These are phyloP conservation scores for Dothistroma septosporum DNA, from an alignment of 2,329 filamentous ascomycete species.

Conservation along the genomic window DNA sequence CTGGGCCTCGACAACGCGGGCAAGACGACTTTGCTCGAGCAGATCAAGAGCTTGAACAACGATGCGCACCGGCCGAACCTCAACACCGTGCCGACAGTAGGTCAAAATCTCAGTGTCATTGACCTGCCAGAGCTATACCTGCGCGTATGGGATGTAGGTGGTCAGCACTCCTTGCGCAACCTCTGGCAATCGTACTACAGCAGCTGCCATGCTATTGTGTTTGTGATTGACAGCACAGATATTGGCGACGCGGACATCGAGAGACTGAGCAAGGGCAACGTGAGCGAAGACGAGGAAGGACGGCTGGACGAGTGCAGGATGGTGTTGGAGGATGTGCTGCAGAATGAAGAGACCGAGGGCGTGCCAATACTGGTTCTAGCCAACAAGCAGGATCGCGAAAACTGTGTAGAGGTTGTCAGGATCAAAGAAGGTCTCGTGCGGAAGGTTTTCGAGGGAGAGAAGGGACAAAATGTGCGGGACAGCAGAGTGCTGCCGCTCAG, in stretches of 20 bases:
- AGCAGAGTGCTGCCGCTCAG: conserved; percentile 86
- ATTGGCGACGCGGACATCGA: conserved; percentile 77
- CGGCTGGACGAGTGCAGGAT: conserved; percentile 82
- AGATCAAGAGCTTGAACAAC: conserved; percentile 85
- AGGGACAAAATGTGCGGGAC: conserved; percentile 79
- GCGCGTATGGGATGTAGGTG: conserved; percentile 97
- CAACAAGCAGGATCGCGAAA: conserved; percentile 96
- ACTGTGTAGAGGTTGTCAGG: conserved; percentile 92
- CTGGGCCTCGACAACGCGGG: conserved; percentile 97
- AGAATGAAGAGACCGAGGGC: conserved; percentile 81
- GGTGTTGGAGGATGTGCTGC: conserved; percentile 84
- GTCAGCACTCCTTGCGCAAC: conserved; percentile 80
- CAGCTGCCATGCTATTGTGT: conserved; percentile 92
- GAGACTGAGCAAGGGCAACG: conserved; percentile 36
- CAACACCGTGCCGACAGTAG: conserved; percentile 93
- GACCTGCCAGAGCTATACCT: conserved; percentile 91
- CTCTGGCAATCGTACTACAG: conserved; percentile 96
- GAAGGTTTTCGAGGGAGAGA: conserved; percentile 92
- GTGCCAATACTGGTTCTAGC: conserved; percentile 89
- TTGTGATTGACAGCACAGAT: conserved; percentile 93
- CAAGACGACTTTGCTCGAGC: conserved; percentile 96
- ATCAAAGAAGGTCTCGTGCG: conserved; percentile 97
- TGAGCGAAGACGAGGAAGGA: conserved; percentile 39
- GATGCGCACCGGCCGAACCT: conserved; percentile 60
- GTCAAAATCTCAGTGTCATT: conserved; percentile 93